Evolutionary conservation across 495 filamentous ascomycete genomes (phyloP).

Genomic region (Xylaria sp.): DNA sequence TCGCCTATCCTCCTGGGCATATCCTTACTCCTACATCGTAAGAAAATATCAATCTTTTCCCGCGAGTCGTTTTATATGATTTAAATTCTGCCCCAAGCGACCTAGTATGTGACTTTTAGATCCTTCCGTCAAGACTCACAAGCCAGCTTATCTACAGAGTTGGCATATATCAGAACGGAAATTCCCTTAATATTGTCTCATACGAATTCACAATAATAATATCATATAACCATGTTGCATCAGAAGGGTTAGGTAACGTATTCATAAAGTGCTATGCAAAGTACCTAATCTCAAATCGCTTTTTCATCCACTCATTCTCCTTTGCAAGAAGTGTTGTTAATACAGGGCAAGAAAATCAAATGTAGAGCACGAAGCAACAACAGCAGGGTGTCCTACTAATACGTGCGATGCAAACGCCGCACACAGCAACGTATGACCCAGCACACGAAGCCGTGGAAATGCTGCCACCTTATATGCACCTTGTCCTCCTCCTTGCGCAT

Average conservation of each 20-base stretch:
- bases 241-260: neutral
- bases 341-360: neutral
- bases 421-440: slow-evolving; percentile 7
- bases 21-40: too few relatives aligned
- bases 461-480: neutral
- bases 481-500: neutral
- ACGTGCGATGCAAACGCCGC: neutral
- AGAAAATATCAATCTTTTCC: too few relatives aligned
- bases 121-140: too few relatives aligned
- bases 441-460: slow-evolving; percentile 7
- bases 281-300: neutral
- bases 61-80: too few relatives aligned
- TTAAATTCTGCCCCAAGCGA: too few relatives aligned
- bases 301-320: neutral
- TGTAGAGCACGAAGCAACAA: neutral
- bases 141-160: too few relatives aligned
- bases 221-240: neutral
- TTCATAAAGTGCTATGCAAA: neutral
- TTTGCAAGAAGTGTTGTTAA: neutral
- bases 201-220: neutral
- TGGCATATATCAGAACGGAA: too few relatives aligned
- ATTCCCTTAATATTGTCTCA: too few relatives aligned
- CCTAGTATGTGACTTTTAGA: too few relatives aligned
- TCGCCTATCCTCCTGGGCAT: too few relatives aligned
- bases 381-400: neutral